Evolutionary conservation across 495 filamentous ascomycete species (phyloP).

Genomic region (Darksidea phi): DNA sequence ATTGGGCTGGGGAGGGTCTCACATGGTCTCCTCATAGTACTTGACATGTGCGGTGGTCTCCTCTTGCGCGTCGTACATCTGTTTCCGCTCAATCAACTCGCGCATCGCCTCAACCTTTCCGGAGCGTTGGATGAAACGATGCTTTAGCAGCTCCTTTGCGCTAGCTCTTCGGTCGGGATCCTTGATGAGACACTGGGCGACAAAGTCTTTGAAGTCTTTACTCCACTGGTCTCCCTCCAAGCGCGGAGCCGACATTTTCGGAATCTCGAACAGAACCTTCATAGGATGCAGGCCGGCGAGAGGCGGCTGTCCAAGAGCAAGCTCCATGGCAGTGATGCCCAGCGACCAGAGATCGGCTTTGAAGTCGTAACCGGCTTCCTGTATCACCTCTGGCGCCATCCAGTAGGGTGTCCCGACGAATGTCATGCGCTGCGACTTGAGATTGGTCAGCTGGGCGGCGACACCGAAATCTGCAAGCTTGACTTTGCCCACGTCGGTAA

Average conservation of each 20-base stretch:
- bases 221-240: constrained; percentile 84
- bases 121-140: constrained; percentile 82
- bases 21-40: constrained; percentile 88
- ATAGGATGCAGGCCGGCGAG: constrained; percentile 91
- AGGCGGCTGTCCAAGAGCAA: constrained; percentile 89
- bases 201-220: constrained; percentile 89
- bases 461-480: constrained; percentile 99
- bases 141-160: constrained; percentile 84
- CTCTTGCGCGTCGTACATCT: constrained; percentile 69
- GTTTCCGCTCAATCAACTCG: constrained; percentile 82
- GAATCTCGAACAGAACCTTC: constrained; percentile 98
- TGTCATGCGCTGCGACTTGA: constrained; percentile 96
- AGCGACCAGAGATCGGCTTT: constrained; percentile 98
- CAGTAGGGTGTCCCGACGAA: constrained; percentile 99
- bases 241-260: constrained; percentile 81
- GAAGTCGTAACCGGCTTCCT: constrained; percentile 94
- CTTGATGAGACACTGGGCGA: constrained; percentile 84
- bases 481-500: constrained; percentile 79
- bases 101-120: constrained; percentile 80
- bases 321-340: constrained; percentile 92
- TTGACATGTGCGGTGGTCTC: constrained; percentile 59
- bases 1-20: constrained; percentile 35
- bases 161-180: constrained; percentile 80
- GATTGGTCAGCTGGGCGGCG: constrained; percentile 92
- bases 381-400: constrained; percentile 99